Evolutionary conservation across 805 yeast genomes (phyloP).

Genomic region (Metschnikowia sp.): DNA sequence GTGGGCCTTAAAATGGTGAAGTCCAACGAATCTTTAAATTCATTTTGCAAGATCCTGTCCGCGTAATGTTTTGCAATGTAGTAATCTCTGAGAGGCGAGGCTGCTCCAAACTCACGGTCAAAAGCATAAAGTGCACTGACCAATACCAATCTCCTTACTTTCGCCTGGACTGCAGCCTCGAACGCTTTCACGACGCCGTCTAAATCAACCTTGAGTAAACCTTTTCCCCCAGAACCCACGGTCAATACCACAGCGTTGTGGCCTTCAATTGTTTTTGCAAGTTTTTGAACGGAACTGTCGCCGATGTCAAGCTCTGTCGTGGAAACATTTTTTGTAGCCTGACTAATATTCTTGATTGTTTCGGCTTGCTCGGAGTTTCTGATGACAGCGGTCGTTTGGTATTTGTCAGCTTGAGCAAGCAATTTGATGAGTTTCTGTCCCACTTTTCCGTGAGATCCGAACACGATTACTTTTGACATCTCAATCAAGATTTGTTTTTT

Average conservation of each 20-base stretch:
- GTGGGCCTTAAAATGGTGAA: slow-evolving; percentile 61
- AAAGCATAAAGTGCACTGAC: slow-evolving; percentile 57
- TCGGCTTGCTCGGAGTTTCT: slow-evolving; percentile 45
- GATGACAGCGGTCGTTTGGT: slow-evolving; percentile 39
- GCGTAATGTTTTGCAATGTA: slow-evolving; percentile 63
- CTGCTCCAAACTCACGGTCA: slow-evolving; percentile 40
- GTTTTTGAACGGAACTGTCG: slow-evolving; percentile 28
- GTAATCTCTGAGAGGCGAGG: slow-evolving; percentile 39
- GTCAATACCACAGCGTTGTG: slow-evolving; percentile 56
- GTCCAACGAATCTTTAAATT: slow-evolving; percentile 38
- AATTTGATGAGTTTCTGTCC: slow-evolving; percentile 46
- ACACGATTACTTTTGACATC: slow-evolving; percentile 23
- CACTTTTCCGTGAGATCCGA: slow-evolving; percentile 65
- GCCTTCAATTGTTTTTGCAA: slow-evolving; percentile 41
- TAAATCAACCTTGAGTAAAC: slow-evolving; percentile 51
- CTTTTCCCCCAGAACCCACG: slow-evolving; percentile 63
- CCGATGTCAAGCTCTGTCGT: slow-evolving; percentile 40
- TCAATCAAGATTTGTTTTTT: not conserved
- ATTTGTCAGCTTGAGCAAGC: slow-evolving; percentile 20
- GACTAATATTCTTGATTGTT: slow-evolving; percentile 36
- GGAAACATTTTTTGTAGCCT: slow-evolving; percentile 22
- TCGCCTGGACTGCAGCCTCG: slow-evolving; percentile 49
- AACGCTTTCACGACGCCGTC: slow-evolving; percentile 58
- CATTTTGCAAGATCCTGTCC: slow-evolving; percentile 42
- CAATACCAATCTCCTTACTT: slow-evolving; percentile 45